Conservation (phyloP, 2,329 filamentous ascomycete genomes). For the Alternaria infectoria region DNA sequence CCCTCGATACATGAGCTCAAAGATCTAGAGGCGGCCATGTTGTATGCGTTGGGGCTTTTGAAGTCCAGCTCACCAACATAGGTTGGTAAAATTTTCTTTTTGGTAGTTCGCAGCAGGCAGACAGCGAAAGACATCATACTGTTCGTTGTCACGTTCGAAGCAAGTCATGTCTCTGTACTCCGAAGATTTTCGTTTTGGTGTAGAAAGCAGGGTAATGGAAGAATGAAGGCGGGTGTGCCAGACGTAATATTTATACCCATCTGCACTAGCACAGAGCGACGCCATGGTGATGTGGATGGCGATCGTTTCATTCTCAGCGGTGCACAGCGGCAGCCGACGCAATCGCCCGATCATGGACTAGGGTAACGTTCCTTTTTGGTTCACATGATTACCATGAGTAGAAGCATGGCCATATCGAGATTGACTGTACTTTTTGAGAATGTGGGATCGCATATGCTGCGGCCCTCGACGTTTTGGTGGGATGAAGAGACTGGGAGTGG, state of each 20-base stretch:
- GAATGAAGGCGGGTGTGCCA: background rate
- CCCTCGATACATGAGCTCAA: background rate
- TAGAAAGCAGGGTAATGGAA: background rate
- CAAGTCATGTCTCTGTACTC: no score
- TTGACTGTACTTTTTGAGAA: background rate
- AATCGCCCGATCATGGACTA: background rate
- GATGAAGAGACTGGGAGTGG: background rate
- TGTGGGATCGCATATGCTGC: background rate
- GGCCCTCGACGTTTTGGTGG: background rate
- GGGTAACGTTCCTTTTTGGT: accelerated
- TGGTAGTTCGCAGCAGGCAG: background rate
- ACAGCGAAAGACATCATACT: background rate
- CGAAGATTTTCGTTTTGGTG: background rate
- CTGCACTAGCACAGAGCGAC: background rate
- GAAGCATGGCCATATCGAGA: background rate
- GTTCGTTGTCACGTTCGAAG: no score
- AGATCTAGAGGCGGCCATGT: background rate
- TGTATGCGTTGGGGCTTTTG: background rate
- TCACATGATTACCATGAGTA: background rate
- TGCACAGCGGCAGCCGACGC: background rate
- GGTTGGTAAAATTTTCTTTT: no score
- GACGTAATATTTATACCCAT: background rate
- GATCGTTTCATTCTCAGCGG: background rate
- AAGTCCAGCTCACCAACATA: background rate
- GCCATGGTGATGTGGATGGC: background rate